These are phyloP conservation scores for Chlamydomonas urium DNA, from an alignment of 139 green algal species.

Conservation along the genomic window DNA sequence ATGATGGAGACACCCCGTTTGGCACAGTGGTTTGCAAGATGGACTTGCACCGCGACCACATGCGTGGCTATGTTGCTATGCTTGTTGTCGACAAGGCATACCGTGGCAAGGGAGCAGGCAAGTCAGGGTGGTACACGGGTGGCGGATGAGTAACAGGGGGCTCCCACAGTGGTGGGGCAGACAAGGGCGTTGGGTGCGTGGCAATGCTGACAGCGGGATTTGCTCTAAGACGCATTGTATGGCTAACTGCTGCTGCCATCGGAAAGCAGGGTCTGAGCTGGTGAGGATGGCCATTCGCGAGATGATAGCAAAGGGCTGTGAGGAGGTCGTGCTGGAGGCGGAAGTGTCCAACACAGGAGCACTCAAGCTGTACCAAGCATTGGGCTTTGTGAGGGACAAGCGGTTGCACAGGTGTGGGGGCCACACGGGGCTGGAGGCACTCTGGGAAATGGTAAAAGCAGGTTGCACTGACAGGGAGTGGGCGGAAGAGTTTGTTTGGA, in stretches of 20 bases:
- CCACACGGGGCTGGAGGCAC: too few species aligned
- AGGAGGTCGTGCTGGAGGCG: constrained; percentile 93
- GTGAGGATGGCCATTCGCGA: constrained; percentile 63
- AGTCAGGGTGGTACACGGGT: too few species aligned
- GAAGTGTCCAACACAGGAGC: constrained; percentile 92
- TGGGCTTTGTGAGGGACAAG: constrained; percentile 14
- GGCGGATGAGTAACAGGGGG: too few species aligned
- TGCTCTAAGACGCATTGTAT: too few species aligned
- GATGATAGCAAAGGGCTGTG: constrained; percentile 60
- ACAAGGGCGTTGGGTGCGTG: too few species aligned
- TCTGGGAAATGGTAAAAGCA: too few species aligned
- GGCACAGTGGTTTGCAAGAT: constrained; percentile 91
- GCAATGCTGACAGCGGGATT: too few species aligned
- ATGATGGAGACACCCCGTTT: constrained; percentile 55
- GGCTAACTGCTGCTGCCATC: too few species aligned
- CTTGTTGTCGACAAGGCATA: constrained; percentile 89
- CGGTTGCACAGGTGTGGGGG: neutral
- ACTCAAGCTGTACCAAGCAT: constrained; percentile 81
- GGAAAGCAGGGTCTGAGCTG: constrained; percentile 44
- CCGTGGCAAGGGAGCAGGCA: constrained; percentile 77
- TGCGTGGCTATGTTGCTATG: constrained; percentile 97
- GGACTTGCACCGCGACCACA: constrained; percentile 66
- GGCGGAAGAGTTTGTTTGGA: too few species aligned
- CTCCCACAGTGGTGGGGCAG: too few species aligned
- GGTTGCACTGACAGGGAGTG: too few species aligned